Conservation (phyloP, 2,329 filamentous ascomycete species). For the Sporothrix brasiliensis region DNA sequence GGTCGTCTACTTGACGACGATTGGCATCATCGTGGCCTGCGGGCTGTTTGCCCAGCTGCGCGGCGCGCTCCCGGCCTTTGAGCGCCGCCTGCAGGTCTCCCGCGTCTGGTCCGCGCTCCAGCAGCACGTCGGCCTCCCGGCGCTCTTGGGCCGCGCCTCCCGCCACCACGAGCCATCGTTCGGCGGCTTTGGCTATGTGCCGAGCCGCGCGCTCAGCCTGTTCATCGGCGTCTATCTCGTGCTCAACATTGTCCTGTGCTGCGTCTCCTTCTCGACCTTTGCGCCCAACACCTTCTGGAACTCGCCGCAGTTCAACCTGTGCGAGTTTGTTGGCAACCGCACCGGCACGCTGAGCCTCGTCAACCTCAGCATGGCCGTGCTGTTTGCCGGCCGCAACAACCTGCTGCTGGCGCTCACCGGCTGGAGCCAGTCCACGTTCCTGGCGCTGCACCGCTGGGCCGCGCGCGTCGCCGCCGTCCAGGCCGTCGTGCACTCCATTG, state of each 20-base stretch:
- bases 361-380: constrained; percentile 28
- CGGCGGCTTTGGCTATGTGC: neutral
- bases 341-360: constrained; percentile 16
- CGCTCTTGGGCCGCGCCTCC: neutral
- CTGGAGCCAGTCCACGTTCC: constrained; percentile 69
- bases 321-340: constrained; percentile 15
- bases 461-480: constrained; percentile 64
- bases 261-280: neutral
- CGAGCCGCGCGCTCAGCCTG: neutral
- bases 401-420: constrained; percentile 67
- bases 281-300: constrained; percentile 12
- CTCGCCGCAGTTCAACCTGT: constrained; percentile 17
- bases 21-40: neutral
- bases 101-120: neutral
- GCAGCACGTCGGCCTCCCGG: neutral
- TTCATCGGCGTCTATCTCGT: constrained; percentile 10
- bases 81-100: constrained; percentile 3
- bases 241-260: constrained; percentile 6
- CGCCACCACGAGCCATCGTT: neutral
- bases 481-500: constrained; percentile 63
- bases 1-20: constrained; percentile 1
- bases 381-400: constrained; percentile 70
- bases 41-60: constrained; percentile 6
- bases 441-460: constrained; percentile 67
- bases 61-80: neutral